Conservation (phyloP, 257 asterid genomes). For the Schizonepeta tenuifolia region DNA sequence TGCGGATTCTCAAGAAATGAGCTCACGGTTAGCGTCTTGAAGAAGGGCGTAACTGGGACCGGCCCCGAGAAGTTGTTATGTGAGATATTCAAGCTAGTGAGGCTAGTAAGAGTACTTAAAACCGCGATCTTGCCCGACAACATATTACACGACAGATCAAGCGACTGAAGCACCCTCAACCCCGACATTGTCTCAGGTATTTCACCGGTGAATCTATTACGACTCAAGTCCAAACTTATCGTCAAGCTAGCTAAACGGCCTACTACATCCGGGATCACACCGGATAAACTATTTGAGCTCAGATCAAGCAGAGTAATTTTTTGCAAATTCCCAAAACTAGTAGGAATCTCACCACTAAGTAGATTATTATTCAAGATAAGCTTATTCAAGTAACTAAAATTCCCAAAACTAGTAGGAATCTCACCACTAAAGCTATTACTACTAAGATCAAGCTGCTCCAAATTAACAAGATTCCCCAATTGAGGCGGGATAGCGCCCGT, state of each 20-base stretch:
- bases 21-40: slow-evolving; percentile 56
- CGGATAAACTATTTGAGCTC: slow-evolving; percentile 77
- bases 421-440: slow-evolving; percentile 74
- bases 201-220: slow-evolving; percentile 68
- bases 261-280: slow-evolving; percentile 67
- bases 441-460: slow-evolving; percentile 97
- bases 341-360: slow-evolving; percentile 63
- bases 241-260: slow-evolving; percentile 73
- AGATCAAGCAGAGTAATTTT: slow-evolving; percentile 81
- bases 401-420: slow-evolving; percentile 79
- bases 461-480: slow-evolving; percentile 69
- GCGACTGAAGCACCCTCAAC: slow-evolving; percentile 78
- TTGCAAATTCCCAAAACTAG: slow-evolving; percentile 66
- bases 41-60: slow-evolving; percentile 80
- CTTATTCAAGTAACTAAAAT: slow-evolving; percentile 81
- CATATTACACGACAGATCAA: slow-evolving; percentile 70
- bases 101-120: slow-evolving; percentile 72
- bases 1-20: slow-evolving; percentile 70
- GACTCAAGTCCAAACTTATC: slow-evolving; percentile 76
- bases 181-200: slow-evolving; percentile 75
- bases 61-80: slow-evolving; percentile 89
- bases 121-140: slow-evolving; percentile 61
- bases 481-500: slow-evolving; percentile 66
- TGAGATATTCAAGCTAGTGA: slow-evolving; percentile 72
- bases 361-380: slow-evolving; percentile 73